phyloP scores from a whole-genome alignment of 805 yeast genomes.

The Cyberlindnera lachancei region DNA sequence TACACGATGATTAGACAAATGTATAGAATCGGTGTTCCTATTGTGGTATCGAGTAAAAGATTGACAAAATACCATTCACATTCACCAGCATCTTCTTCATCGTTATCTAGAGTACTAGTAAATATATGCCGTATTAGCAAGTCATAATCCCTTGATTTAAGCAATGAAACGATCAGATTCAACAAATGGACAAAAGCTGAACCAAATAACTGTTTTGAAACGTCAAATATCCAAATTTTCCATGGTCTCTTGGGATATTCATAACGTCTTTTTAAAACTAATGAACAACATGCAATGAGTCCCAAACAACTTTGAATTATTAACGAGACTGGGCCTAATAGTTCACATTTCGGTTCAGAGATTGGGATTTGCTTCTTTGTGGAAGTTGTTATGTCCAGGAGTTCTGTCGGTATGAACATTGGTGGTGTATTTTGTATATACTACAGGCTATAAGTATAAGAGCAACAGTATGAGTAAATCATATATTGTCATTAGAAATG shows the following conservation, averaged over 20 bases:
- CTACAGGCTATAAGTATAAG: background rate
- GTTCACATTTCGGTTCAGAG: slow-evolving; percentile 38
- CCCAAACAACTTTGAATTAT: slow-evolving; percentile 75
- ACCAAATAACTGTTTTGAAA: slow-evolving; percentile 83
- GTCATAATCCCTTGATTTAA: slow-evolving; percentile 32
- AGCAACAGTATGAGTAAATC: too few species aligned
- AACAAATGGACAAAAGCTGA: slow-evolving; percentile 77
- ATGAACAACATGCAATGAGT: slow-evolving; percentile 60
- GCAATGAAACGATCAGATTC: slow-evolving; percentile 63
- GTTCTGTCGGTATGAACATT: background rate
- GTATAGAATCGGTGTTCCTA: slow-evolving; percentile 84
- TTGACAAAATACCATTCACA: slow-evolving; percentile 95
- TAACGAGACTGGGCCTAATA: slow-evolving; percentile 82
- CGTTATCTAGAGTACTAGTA: slow-evolving; percentile 6
- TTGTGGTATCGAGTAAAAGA: slow-evolving; percentile 82
- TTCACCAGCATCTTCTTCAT: slow-evolving; percentile 51
- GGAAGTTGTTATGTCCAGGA: too few species aligned
- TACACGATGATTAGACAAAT: slow-evolving; percentile 45
- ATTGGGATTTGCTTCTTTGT: slow-evolving; percentile 5
- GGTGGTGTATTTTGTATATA: too few species aligned
- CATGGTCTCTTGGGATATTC: slow-evolving; percentile 86
- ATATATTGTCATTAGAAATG: too few species aligned
- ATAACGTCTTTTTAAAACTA: slow-evolving; percentile 66
- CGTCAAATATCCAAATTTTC: slow-evolving; percentile 86
- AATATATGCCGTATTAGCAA: background rate